Base-by-base conservation (phyloP, 768 basidiomycete species). In the Rhizopogon vesiculosus region DNA sequence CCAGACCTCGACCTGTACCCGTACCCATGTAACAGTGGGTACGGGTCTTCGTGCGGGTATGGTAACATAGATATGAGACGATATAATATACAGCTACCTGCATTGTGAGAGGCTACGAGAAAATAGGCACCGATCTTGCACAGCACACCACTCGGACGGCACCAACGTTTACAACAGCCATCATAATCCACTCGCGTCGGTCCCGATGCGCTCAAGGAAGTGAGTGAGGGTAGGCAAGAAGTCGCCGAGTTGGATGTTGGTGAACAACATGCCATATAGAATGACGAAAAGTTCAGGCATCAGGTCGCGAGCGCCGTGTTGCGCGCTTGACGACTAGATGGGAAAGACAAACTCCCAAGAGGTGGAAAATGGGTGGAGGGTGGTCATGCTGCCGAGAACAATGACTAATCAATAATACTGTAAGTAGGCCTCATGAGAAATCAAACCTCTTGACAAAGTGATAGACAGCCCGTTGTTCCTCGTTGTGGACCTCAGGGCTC, bases 211-310 rank as follows among this genome's bases (percentile, higher is more conserved):
- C 69, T 96, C 94, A 52, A 93, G 78, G 67, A 95, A 90, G 18
- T 92, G 87, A 1, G 87, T 87, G 25, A 94, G 81, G 0, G 87
- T 87, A 13, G 85, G 78, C 42, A 81, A 73, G 66, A 98, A 98
- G 67, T 94, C 90, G 68, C 98, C 97, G 28, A 99, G 83, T 60
- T 94, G 82, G 59, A 97, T 93, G 60, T 90, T 87, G 13, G 97
- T 98, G 74, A 98, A 98, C 1, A 99, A 79, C 93, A 98, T 95
- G 28, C 97, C 94, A 56, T 98, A 96, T 1, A 99, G 76, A 10
- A 93, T 82, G 33, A 98, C 83, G 61, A 98, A 99, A 0, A 97
- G 78, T 25, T 94, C 93, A 0, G 5, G 89, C 83, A 60, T 96
- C 93, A 2, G 94, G 87, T 9, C 79, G 78, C 15, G 85, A 80